Evolutionary conservation across 768 basidiomycete genomes (phyloP).

Genomic region (Pulveroboletus sp.): DNA sequence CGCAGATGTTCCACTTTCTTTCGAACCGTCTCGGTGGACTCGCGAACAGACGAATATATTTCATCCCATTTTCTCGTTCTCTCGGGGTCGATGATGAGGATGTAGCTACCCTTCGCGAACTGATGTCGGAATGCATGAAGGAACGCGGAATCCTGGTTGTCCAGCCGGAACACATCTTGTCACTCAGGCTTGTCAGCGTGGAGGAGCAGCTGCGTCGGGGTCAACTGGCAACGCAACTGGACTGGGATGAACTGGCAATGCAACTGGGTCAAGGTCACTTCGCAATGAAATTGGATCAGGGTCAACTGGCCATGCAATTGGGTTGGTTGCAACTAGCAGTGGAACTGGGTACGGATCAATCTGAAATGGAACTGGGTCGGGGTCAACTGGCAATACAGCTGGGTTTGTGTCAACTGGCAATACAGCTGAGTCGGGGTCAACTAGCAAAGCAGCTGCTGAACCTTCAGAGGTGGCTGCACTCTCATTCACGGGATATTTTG

Average conservation of each 20-base stretch:
- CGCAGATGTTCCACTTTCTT: constrained; percentile 49
- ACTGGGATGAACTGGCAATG: too few relatives aligned
- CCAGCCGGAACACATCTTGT: constrained; percentile 53
- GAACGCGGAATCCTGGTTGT: constrained; percentile 40
- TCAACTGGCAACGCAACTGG: too few relatives aligned
- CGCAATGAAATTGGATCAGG: too few relatives aligned
- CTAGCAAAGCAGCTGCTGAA: constrained; percentile 21
- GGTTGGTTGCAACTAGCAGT: too few relatives aligned
- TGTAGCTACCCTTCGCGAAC: constrained; percentile 20
- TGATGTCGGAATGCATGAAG: constrained; percentile 38
- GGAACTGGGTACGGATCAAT: too few relatives aligned
- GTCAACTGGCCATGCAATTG: too few relatives aligned
- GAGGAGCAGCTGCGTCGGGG: constrained; percentile 28
- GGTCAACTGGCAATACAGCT: too few relatives aligned
- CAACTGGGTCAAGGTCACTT: too few relatives aligned
- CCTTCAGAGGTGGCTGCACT: constrained; percentile 25
- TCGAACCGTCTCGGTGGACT: constrained; percentile 41
- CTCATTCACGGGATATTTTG: constrained; percentile 24
- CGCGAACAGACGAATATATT: constrained; percentile 43
- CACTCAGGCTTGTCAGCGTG: constrained; percentile 44
- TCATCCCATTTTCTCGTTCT: constrained; percentile 46
- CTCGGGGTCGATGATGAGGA: constrained; percentile 17
- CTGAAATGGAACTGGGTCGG: too few relatives aligned
- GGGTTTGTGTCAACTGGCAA: too few relatives aligned
- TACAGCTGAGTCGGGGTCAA: neutral